Evolutionary conservation across 495 filamentous ascomycete species (phyloP).

Genomic region (Talaromyces thailandensis): DNA sequence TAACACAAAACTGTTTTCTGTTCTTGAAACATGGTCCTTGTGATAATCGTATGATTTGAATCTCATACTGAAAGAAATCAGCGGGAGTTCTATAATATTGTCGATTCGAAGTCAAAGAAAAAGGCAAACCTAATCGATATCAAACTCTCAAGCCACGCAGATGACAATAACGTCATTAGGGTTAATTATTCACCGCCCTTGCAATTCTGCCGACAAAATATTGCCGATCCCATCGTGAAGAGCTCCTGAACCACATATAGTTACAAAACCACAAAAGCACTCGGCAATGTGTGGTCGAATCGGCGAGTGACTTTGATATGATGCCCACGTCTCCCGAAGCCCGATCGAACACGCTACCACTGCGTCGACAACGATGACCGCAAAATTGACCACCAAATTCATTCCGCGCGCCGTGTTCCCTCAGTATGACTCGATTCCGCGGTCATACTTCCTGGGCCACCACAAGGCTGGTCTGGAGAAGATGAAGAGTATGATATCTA

Average conservation of each 20-base stretch:
- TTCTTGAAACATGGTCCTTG: background rate
- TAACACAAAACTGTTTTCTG: background rate
- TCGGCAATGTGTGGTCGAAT: background rate
- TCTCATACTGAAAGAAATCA: background rate
- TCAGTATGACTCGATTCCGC: conserved; percentile 58
- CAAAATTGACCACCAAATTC: conserved; percentile 36
- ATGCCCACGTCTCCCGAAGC: background rate
- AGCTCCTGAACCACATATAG: background rate
- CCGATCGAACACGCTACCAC: background rate
- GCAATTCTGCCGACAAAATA: background rate
- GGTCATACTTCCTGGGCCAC: conserved; percentile 96
- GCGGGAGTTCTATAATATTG: background rate
- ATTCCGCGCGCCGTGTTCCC: conserved; percentile 66
- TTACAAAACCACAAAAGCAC: background rate
- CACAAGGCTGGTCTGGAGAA: conserved; percentile 73
- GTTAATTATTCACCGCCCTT: background rate
- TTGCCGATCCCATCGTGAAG: background rate
- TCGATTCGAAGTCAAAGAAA: background rate
- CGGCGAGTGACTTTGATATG: background rate
- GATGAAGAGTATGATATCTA: conserved; percentile 76
- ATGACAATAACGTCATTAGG: conserved; percentile 3
- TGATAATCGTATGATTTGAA: background rate
- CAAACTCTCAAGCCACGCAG: background rate
- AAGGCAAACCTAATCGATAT: background rate
- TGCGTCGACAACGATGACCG: background rate